These are phyloP conservation scores for Amniculicola lignicola DNA, from an alignment of 495 filamentous ascomycete genomes.

Conservation along the genomic window DNA sequence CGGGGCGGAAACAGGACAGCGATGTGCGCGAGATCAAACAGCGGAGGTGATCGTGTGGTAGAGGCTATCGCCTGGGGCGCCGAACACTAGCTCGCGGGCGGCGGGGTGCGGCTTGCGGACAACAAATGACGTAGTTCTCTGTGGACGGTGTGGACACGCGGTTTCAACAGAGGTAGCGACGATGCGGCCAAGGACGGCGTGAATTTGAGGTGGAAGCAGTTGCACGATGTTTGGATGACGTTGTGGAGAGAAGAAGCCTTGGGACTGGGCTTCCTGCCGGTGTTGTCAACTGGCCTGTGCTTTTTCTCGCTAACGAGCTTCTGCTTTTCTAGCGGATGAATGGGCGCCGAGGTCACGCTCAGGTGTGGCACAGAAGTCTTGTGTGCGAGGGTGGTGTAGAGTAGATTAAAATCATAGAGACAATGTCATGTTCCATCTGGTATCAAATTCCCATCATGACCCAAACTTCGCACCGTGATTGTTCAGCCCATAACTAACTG, in stretches of 20 bases:
- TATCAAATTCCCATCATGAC: no score
- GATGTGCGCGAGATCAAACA: not conserved
- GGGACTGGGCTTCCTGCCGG: no score
- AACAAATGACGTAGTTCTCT: constrained; percentile 7
- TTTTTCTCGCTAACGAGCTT: not conserved
- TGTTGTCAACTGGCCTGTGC: no score
- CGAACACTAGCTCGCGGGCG: constrained; percentile 13
- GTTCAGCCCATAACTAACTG: no score
- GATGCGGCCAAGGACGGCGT: not conserved
- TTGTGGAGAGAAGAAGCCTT: constrained; percentile 11
- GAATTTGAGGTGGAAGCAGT: constrained; percentile 6
- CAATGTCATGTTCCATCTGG: no score
- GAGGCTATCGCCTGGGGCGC: constrained; percentile 22
- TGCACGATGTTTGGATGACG: constrained; percentile 29
- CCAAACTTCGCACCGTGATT: no score
- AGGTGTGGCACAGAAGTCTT: no score
- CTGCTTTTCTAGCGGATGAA: constrained; percentile 12
- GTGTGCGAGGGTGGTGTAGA: no score
- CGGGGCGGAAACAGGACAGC: constrained; percentile 2
- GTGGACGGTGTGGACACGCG: no score
- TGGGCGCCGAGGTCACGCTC: constrained; percentile 7
- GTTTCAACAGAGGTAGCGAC: no score
- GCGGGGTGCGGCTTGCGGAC: constrained; percentile 9
- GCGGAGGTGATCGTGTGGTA: constrained; percentile 27
- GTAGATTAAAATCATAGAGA: no score